Percentiles rank a stretch among this genome's conserved stretches.
phyloP scores from a whole-genome alignment of 2,329 filamentous ascomycete species.

The Diplocarpon mali region DNA sequence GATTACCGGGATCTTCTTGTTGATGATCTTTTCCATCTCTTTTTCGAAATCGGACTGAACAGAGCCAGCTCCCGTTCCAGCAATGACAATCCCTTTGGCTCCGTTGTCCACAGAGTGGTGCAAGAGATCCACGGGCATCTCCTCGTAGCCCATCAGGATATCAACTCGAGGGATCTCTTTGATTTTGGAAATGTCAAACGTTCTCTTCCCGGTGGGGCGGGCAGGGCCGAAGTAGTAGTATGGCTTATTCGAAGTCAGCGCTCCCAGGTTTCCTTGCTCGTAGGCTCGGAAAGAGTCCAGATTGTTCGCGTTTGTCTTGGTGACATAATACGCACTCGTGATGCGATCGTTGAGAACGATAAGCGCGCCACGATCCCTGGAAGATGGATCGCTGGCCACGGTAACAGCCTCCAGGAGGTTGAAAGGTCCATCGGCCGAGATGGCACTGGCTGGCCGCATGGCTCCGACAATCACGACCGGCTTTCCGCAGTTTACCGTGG shows the following conservation, averaged over 20 bases:
- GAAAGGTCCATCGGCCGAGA: slow-evolving; percentile 51
- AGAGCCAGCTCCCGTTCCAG: slow-evolving; percentile 43
- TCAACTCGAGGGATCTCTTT: slow-evolving; percentile 39
- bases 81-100: slow-evolving; percentile 43
- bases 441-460: slow-evolving; percentile 51
- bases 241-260: slow-evolving; percentile 45
- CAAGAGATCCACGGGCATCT: slow-evolving; percentile 37
- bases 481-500: slow-evolving; percentile 35
- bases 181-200: slow-evolving; percentile 31
- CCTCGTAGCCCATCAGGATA: slow-evolving; percentile 44
- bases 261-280: slow-evolving; percentile 46
- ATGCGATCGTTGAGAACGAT: slow-evolving; percentile 53
- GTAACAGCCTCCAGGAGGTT: slow-evolving; percentile 51
- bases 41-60: slow-evolving; percentile 31
- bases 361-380: slow-evolving; percentile 43
- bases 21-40: slow-evolving; percentile 34
- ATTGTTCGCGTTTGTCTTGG: slow-evolving; percentile 52
- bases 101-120: slow-evolving; percentile 37
- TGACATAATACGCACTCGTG: slow-evolving; percentile 43
- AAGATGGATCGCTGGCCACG: slow-evolving; percentile 37
- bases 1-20: slow-evolving; percentile 37
- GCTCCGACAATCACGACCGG: slow-evolving; percentile 49
- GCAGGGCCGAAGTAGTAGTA: slow-evolving; percentile 37
- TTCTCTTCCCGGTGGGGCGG: slow-evolving; percentile 35
- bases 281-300: slow-evolving; percentile 50